phyloP scores from a whole-genome alignment of 2,329 filamentous ascomycete genomes.

The Colletotrichum spinosum region DNA sequence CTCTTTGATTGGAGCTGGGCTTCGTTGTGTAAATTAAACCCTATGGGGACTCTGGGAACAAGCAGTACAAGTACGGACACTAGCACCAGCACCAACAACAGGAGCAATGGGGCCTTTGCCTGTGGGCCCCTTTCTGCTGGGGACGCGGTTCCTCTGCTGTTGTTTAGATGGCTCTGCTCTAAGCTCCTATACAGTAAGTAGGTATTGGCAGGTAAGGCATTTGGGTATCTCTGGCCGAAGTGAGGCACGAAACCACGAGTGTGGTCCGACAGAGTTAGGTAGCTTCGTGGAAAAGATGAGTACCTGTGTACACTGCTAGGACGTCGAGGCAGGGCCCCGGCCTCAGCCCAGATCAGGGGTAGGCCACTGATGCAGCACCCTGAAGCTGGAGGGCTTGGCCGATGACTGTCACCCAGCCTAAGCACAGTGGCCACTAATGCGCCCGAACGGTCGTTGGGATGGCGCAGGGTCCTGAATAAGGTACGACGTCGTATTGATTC shows the following conservation, averaged over 20 bases:
- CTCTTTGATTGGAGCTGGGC: constrained; percentile 14
- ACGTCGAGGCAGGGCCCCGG: no score
- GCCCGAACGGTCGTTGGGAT: neutral
- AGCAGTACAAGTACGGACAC: neutral
- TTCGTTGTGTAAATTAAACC: constrained; percentile 23
- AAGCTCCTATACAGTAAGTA: no score
- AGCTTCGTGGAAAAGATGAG: no score
- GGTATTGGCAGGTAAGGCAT: no score
- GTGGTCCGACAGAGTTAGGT: no score
- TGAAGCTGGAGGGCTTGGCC: constrained; percentile 23
- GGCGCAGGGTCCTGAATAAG: constrained; percentile 36
- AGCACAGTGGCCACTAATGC: neutral
- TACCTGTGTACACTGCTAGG: no score
- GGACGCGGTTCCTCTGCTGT: no score
- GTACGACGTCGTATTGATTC: constrained; percentile 37
- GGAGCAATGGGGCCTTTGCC: no score
- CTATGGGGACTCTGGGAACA: constrained; percentile 18
- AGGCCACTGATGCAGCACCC: constrained; percentile 13
- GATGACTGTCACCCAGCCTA: constrained; percentile 25
- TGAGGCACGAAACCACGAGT: no score
- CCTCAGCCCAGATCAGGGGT: constrained; percentile 20
- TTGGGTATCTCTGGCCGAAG: no score
- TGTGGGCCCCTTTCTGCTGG: no score
- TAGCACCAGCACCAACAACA: neutral
- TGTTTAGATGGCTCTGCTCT: neutral